Evolutionary conservation across 257 asterid species (phyloP), one percentile per base, ranked within the genome.

Genomic region (Lycium ferocissimum): DNA sequence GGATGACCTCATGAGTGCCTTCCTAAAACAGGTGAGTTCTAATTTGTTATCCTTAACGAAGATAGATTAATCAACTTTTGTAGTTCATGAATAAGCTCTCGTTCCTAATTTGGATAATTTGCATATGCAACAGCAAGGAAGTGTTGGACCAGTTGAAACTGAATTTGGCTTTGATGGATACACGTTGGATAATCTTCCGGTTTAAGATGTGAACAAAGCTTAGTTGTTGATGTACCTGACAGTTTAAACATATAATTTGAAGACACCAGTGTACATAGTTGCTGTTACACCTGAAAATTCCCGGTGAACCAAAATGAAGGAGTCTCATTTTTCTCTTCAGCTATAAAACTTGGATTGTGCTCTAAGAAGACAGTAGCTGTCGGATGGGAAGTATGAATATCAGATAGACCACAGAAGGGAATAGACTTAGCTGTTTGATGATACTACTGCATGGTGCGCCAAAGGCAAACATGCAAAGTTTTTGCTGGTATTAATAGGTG

Each of bases 1-100:
- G 86, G 98, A 96, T 9, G 97, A 96, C 66, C 97, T 94, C 82
- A 91, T 96, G 94, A 90, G 90, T 80, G 94, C 88, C 20, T 84
- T 94, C 87, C 89, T 93, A 57, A 93, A 92, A 88, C 97, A 91
- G 97, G 99, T 92, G n/a, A 80, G 72, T 81, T 85, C 54, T 59
- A 61, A 58, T 38, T 72, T 14, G 67, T 49, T 63, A 5, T 80
- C 14, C 66, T 85, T 54, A 3, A 1, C 14, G 45, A 38, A 12
- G 9, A 26, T 26, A 81, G 22, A 38, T 83, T 83, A 33, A 56
- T 67, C 72, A 45, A 58, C 2, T 47, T 40, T 78, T 61, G 37
- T 58, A 58, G 18, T 62, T 81, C 76, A 61, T 63, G 20, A 58
- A 8, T 80, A 15, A 14, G 26, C 33, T 26, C 5, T 4, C 20